Evolutionary conservation across 345 rosid genomes (phyloP), one percentile per base, ranked within the genome.

Genomic region (Corchorus capsularis): DNA sequence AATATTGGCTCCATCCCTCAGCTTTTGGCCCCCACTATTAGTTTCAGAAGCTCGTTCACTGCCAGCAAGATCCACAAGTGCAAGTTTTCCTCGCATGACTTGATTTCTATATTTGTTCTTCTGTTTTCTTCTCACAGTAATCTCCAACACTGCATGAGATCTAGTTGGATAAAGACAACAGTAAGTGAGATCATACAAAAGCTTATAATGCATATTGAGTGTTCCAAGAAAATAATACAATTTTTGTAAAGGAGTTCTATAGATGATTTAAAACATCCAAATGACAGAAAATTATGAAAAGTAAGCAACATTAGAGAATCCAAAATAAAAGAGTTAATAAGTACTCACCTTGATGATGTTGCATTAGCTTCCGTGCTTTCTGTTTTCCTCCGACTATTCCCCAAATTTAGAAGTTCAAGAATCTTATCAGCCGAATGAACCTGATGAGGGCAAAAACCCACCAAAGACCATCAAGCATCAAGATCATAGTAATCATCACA

Each of bases 51-150:
- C 96, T 81, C 98, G 86, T 85, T 95, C 99, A 85, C 98, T 95
- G 52, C 99, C 98, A 76, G 99, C 99, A 82, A 95, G 99, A 85
- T 95, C 99, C 64, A 95, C 99, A 79, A 95, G 99, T 65, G 99
- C 95, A 70, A 95, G 96, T 83, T 95, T 95, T 76, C 98, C 98
- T 82, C 75, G 84, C 85, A 93, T 82, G 55, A 93, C 86, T 81
- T 91, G 98, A 86, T 91, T 89, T 49, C 64, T 88, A 63, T 87
- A 89, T 83, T 85, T 82, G 83, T 86, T 95, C 83, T 77, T 89
- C 82, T 89, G 94, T 80, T 84, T 93, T 84, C 98, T 86, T 85
- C 85, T 93, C 35, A 19, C 97, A 65, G 80, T 86, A 76, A 95
- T 93, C 90, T 90, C 99, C 79, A 95, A 79, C 78, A 95, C 94